A percentile compares a stretch with the other conserved stretches of the same genome.
Conservation (phyloP, 116 monocot species). For the Posidonia oceanica region DNA sequence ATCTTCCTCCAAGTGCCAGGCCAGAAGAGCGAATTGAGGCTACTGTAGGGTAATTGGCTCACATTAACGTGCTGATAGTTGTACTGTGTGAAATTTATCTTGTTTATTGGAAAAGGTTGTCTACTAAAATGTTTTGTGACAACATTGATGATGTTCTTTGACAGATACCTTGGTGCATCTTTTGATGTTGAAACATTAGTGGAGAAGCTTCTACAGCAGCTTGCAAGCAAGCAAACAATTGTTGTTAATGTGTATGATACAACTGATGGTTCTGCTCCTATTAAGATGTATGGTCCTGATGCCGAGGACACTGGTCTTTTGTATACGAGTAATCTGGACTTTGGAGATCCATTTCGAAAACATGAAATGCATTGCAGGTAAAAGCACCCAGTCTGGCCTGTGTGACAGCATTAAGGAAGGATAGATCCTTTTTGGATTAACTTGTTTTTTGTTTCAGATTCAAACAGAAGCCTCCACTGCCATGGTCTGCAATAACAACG, state of each 20-base stretch:
- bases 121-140: not conserved
- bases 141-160: not conserved
- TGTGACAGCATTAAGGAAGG: not conserved
- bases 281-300: constrained; percentile 77
- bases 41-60: constrained; percentile 42
- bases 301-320: constrained; percentile 16
- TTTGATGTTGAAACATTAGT: constrained; percentile 90
- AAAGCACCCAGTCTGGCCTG: not conserved
- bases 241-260: constrained; percentile 80
- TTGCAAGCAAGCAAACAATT: constrained; percentile 81
- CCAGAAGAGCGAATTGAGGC: constrained; percentile 56
- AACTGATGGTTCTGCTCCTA: constrained; percentile 42
- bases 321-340: constrained; percentile 57
- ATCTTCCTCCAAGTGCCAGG: constrained; percentile 44
- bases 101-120: not conserved
- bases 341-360: constrained; percentile 69
- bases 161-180: constrained; percentile 86
- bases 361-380: constrained; percentile 98
- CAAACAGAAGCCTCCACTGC: constrained; percentile 47
- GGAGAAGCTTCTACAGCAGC: constrained; percentile 81
- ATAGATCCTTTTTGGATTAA: not conserved
- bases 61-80: not conserved
- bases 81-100: not conserved
- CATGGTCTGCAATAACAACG: constrained; percentile 76
- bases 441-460: constrained; percentile 33